phyloP scores from a whole-genome alignment of 208 protist genomes.

The Angomonas desouzai region DNA sequence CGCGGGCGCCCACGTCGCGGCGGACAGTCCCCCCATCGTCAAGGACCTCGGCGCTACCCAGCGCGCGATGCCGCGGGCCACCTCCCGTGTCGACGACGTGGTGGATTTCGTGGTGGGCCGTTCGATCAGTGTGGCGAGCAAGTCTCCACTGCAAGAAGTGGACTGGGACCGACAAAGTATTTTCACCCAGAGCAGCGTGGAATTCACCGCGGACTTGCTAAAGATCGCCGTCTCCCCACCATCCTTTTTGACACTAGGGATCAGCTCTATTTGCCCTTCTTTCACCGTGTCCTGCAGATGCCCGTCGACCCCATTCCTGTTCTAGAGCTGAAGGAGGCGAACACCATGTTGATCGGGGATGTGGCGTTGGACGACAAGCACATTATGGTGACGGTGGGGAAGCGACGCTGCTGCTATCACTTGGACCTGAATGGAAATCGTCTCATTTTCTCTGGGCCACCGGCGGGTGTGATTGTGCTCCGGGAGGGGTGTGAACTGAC shows the following conservation, averaged over 20 bases:
- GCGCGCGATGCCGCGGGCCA: background rate
- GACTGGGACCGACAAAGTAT: conserved; percentile 25
- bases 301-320: conserved; percentile 61
- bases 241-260: conserved; percentile 71
- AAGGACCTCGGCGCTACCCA: background rate
- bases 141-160: conserved; percentile 19
- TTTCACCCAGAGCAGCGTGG: conserved; percentile 40
- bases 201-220: conserved; percentile 31
- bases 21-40: background rate
- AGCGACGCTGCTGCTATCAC: conserved; percentile 63
- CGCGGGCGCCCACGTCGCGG: conserved; percentile 38
- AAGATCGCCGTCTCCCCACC: conserved; percentile 49
- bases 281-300: conserved; percentile 54
- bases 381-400: conserved; percentile 55
- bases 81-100: conserved; percentile 30
- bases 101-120: conserved; percentile 27
- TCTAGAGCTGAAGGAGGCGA: conserved; percentile 41
- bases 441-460: conserved; percentile 44
- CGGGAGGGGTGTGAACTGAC: conserved; percentile 76
- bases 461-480: conserved; percentile 64
- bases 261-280: conserved; percentile 79
- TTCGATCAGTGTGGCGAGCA: conserved; percentile 17
- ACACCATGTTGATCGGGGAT: conserved; percentile 49
- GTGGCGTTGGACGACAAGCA: conserved; percentile 64
- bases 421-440: conserved; percentile 67